These are phyloP conservation scores for Pichia rugopelliculosa DNA, from an alignment of 805 yeast species.

Conservation along the genomic window DNA sequence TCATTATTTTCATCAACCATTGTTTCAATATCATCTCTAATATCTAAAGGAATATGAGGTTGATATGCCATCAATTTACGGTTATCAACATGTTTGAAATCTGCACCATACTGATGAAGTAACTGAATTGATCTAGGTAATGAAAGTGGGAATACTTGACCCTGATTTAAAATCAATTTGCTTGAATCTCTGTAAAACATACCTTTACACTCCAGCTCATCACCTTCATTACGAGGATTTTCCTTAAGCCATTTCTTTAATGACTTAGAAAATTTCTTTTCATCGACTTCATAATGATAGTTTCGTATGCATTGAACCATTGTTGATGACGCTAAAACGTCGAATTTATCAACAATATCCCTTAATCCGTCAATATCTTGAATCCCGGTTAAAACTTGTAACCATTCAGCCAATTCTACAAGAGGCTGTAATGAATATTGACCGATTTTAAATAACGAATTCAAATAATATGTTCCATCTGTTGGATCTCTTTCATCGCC, in stretches of 20 bases:
- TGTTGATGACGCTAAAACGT: slow-evolving; percentile 59
- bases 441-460: slow-evolving; percentile 57
- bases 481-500: slow-evolving; percentile 32
- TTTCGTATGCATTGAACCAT: slow-evolving; percentile 61
- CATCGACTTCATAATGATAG: slow-evolving; percentile 81
- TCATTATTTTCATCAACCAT: slow-evolving; percentile 39
- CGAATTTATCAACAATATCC: slow-evolving; percentile 45
- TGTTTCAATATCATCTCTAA: slow-evolving; percentile 67
- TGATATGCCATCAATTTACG: slow-evolving; percentile 50
- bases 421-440: slow-evolving; percentile 62
- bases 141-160: slow-evolving; percentile 46
- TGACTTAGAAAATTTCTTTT: slow-evolving; percentile 53
- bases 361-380: slow-evolving; percentile 46
- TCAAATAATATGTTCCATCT: slow-evolving; percentile 54
- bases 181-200: slow-evolving; percentile 18
- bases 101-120: slow-evolving; percentile 69
- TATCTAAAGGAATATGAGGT: slow-evolving; percentile 64
- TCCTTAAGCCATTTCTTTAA: slow-evolving; percentile 38
- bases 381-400: slow-evolving; percentile 75
- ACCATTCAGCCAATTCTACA: slow-evolving; percentile 79
- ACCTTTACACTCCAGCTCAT: slow-evolving; percentile 14
- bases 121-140: slow-evolving; percentile 72
- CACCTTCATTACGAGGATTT: slow-evolving; percentile 13
- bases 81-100: slow-evolving; percentile 53
- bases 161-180: slow-evolving; percentile 38